Evolutionary conservation across 2,329 filamentous ascomycete genomes (phyloP).

Genomic region (Claviceps lovelessii): DNA sequence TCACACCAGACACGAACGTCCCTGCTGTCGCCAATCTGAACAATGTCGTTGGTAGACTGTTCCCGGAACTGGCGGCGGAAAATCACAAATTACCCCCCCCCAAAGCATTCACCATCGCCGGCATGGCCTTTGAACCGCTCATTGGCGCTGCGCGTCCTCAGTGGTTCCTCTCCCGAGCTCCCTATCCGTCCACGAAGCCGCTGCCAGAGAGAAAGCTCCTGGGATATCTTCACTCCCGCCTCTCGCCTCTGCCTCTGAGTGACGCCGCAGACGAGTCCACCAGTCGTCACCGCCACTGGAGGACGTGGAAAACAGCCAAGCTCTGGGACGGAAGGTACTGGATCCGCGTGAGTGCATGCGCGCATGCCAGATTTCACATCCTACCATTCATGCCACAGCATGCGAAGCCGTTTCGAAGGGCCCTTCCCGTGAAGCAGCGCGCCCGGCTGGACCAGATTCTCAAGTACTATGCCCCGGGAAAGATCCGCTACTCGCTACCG

Average conservation of each 20-base stretch:
- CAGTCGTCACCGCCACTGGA: conserved; percentile 11
- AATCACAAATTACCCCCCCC: conserved; percentile 8
- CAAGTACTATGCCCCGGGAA: conserved; percentile 36
- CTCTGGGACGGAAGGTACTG: conserved; percentile 50
- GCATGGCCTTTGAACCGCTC: conserved; percentile 24
- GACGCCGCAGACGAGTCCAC: conserved; percentile 2
- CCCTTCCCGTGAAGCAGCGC: conserved; percentile 20
- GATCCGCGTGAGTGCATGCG: conserved; percentile 33
- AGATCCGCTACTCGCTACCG: conserved; percentile 40
- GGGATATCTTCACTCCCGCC: conserved; percentile 9
- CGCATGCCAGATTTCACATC: conserved; percentile 27
- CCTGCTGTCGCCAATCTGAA: conserved; percentile 30
- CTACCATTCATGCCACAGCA: conserved; percentile 31
- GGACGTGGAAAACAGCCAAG: conserved; percentile 18
- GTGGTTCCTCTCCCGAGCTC: conserved; percentile 34
- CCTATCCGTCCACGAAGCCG: conserved; percentile 27
- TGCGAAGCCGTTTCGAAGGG: conserved; percentile 33
- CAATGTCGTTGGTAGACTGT: conserved; percentile 31
- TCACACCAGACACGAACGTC: conserved; percentile 33
- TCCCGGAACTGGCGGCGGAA: conserved; percentile 27
- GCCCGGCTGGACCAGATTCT: conserved; percentile 27
- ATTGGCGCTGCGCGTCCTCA: conserved; percentile 9
- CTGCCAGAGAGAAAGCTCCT: conserved; percentile 14
- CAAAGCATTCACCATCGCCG: conserved; percentile 28
- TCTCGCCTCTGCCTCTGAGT: background rate